Base-by-base conservation (phyloP, 805 yeast species). In the Kluyveromyces nonfermentans region DNA sequence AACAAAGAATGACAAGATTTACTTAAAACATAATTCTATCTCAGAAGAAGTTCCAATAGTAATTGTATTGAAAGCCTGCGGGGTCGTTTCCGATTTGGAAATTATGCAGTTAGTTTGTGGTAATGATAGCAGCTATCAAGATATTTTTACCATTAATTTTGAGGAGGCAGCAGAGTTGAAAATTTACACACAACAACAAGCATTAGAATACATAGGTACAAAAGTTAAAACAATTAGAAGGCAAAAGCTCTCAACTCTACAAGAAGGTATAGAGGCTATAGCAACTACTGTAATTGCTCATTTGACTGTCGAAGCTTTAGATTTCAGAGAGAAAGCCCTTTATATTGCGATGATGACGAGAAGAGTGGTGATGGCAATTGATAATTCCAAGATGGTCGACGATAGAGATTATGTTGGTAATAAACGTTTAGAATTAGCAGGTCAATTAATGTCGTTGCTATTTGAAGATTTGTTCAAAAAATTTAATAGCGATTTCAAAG, bases 371-470 rank as follows among this genome's bases (percentile, higher is more conserved):
- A 86, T 87, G 94, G 86, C 98, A 4, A 86, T 93, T 81, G 81
- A 85, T 50, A 85, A 93, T 57, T 94, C 97, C 7, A 80, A 80
- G 52, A 81, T 87, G 82, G 95, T 93, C n/a, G 98, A 93, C 59
- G 98, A 93, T 65, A 80, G 97, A 66, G 98, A 93, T 69, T 93
- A 93, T 59, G 97, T 93, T 37, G 98, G 98, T 71, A 90, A 90
- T 68, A 93, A 93, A 65, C 84, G 98, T 67, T 72, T 93, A 51
- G 98, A 93, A 68, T 71, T 93, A 59, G 98, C 98, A 0, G 98
- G 98, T 46, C 98, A 93, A 66, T 73, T 93, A 60, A 85, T 93
- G 86, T 87, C 97, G 6, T 71, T 93, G 51, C 68, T 93, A 49
- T 93, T 93, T 63, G 98, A 93, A 69, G 98, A 93, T 76, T 75